Percentiles rank a stretch among this genome's conserved stretches.
Evolutionary conservation across 2,329 filamentous ascomycete species (phyloP).

Genomic region (Penicillium oxalicum): DNA sequence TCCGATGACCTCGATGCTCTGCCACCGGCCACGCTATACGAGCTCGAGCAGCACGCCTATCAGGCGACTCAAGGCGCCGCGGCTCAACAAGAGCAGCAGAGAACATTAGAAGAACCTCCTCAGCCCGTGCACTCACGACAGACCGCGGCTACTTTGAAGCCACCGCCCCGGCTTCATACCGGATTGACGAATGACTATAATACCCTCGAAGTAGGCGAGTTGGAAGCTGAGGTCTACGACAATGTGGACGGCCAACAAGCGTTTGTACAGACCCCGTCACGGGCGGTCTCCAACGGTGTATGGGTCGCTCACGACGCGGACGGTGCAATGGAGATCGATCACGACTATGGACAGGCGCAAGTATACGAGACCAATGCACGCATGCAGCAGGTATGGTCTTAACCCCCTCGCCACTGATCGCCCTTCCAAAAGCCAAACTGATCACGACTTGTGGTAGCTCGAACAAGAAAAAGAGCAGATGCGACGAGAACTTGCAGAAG

Average conservation of each 20-base stretch:
- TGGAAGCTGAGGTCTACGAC: constrained; percentile 41
- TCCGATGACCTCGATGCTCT: constrained; percentile 45
- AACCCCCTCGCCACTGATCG: neutral
- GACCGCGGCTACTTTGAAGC: constrained; percentile 18
- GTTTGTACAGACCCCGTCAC: constrained; percentile 8
- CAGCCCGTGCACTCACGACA: constrained; percentile 7
- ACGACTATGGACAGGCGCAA: constrained; percentile 14
- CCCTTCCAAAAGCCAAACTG: neutral
- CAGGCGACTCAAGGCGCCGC: constrained; percentile 38
- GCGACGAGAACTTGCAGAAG: constrained; percentile 33
- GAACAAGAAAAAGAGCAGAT: constrained; percentile 37
- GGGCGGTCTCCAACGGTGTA: constrained; percentile 1
- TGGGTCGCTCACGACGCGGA: constrained; percentile 8
- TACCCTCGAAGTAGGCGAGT: constrained; percentile 38
- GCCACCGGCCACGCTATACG: constrained; percentile 37
- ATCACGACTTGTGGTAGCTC: constrained; percentile 25
- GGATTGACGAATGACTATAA: constrained; percentile 39
- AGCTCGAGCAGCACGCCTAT: constrained; percentile 43
- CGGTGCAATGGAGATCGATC: constrained; percentile 19
- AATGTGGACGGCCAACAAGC: constrained; percentile 22
- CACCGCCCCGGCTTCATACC: constrained; percentile 27
- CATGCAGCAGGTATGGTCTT: constrained; percentile 23
- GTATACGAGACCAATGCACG: constrained; percentile 12
- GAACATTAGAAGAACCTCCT: constrained; percentile 7
- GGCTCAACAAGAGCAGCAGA: constrained; percentile 10